phyloP scores from a whole-genome alignment of 345 rosid genomes.

The Diplotaxis tenuifolia region DNA sequence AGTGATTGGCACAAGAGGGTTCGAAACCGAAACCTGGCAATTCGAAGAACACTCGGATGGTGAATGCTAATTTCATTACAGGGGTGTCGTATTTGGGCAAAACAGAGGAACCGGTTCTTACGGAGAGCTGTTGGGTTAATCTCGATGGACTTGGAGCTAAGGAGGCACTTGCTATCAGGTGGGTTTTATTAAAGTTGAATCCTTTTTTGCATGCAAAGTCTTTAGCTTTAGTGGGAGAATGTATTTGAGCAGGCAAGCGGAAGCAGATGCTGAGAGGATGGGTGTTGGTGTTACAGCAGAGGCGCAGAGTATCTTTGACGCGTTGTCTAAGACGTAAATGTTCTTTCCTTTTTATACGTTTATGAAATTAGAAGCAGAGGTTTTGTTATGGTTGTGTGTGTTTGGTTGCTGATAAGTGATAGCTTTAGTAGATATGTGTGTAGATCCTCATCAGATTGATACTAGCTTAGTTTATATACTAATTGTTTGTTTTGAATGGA shows the following conservation, averaged over 20 bases:
- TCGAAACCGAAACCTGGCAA: slow-evolving; percentile 54
- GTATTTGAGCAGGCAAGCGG: slow-evolving; percentile 68
- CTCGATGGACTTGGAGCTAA: slow-evolving; percentile 59
- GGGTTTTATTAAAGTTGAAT: background rate
- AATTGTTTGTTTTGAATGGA: background rate
- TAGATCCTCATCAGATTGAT: background rate
- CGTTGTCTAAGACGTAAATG: slow-evolving; percentile 81
- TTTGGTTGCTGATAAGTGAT: background rate
- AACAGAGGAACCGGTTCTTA: slow-evolving; percentile 82
- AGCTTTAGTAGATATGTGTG: background rate
- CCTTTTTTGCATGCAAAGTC: background rate
- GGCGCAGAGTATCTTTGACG: slow-evolving; percentile 84
- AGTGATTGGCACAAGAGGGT: slow-evolving; percentile 60
- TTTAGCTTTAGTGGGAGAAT: slow-evolving; percentile 1
- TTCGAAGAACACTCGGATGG: slow-evolving; percentile 63
- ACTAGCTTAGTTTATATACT: background rate
- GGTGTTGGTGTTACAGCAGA: slow-evolving; percentile 91
- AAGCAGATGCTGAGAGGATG: slow-evolving; percentile 75
- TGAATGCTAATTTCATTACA: slow-evolving; percentile 75
- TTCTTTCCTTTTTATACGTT: background rate
- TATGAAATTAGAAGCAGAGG: no score
- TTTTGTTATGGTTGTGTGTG: no score
- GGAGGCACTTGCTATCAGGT: slow-evolving; percentile 87
- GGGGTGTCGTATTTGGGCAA: slow-evolving; percentile 61
- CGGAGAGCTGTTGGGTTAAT: slow-evolving; percentile 60